These are phyloP conservation scores for Russula virescens DNA, from an alignment of 768 basidiomycete species.

Conservation along the genomic window DNA sequence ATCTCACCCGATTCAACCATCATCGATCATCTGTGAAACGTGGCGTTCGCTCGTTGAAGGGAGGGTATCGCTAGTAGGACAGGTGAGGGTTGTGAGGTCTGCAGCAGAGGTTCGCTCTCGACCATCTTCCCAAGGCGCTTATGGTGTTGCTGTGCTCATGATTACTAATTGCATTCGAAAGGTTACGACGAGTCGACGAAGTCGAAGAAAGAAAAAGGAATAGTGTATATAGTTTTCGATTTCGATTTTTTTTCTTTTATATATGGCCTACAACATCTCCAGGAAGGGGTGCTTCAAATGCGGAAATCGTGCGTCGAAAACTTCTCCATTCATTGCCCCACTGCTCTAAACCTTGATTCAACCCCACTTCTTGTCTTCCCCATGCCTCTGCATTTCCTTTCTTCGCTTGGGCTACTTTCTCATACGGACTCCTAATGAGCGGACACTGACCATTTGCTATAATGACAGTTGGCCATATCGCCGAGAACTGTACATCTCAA, in stretches of 20 bases:
- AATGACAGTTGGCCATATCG: conserved; percentile 79
- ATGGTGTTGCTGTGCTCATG: neutral
- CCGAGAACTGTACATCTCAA: conserved; percentile 85
- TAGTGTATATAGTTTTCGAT: conserved; percentile 16
- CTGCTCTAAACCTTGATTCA: no score
- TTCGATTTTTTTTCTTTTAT: conserved; percentile 31
- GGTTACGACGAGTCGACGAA: conserved; percentile 6
- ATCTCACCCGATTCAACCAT: conserved; percentile 19
- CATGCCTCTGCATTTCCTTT: neutral
- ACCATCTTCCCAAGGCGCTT: neutral
- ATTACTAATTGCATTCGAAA: neutral
- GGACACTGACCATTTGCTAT: conserved; percentile 22
- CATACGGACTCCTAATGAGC: neutral
- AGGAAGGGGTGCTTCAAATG: conserved; percentile 93
- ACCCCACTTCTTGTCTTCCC: neutral
- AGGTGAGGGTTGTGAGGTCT: conserved; percentile 21
- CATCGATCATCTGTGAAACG: conserved; percentile 22
- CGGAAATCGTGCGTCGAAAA: conserved; percentile 66
- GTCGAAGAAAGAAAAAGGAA: neutral
- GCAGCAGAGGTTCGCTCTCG: conserved; percentile 14
- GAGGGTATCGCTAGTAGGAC: conserved; percentile 16
- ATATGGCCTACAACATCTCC: conserved; percentile 78
- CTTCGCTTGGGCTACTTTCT: neutral
- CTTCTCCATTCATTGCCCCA: conserved; percentile 1
- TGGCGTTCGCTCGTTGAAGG: conserved; percentile 23